These are phyloP conservation scores for Larix kaempferi DNA, from an alignment of 75 land plant genomes.

Conservation along the genomic window DNA sequence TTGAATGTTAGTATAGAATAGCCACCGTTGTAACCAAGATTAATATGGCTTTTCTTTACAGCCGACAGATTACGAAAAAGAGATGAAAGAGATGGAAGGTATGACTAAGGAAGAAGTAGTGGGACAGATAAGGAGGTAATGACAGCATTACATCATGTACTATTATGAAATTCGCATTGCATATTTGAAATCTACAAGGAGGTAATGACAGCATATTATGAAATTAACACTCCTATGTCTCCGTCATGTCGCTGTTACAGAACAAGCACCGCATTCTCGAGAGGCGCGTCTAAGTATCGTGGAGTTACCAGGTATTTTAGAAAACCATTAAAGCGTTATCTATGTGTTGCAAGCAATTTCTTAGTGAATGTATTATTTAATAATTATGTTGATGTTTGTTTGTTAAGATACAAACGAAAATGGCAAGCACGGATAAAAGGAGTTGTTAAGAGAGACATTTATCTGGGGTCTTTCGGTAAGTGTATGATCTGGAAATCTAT, in stretches of 20 bases:
- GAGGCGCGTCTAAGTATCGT: background rate
- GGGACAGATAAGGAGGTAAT: conserved; percentile 62
- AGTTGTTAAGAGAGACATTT: conserved; percentile 5
- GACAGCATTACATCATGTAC: background rate
- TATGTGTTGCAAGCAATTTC: no score
- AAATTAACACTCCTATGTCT: background rate
- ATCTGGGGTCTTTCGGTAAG: conserved; percentile 18
- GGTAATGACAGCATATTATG: no score
- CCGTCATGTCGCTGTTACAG: background rate
- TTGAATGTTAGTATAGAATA: background rate
- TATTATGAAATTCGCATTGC: background rate
- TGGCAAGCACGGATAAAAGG: conserved; percentile 4
- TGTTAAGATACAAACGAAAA: no score
- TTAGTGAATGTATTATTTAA: no score
- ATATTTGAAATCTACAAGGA: background rate
- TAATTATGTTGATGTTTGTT: no score
- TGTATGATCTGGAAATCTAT: background rate
- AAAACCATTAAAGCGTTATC: no score
- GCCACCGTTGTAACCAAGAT: no score
- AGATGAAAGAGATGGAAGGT: conserved; percentile 75
- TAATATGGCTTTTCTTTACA: conserved; percentile 1
- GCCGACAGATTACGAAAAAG: conserved; percentile 42
- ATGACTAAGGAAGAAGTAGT: conserved; percentile 71
- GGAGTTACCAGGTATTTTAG: no score
- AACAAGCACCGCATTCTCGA: background rate